Evolutionary conservation across 164 flowering plant species (phyloP), one percentile per base, ranked within the genome.

Genomic region (Magnolia officinalis): DNA sequence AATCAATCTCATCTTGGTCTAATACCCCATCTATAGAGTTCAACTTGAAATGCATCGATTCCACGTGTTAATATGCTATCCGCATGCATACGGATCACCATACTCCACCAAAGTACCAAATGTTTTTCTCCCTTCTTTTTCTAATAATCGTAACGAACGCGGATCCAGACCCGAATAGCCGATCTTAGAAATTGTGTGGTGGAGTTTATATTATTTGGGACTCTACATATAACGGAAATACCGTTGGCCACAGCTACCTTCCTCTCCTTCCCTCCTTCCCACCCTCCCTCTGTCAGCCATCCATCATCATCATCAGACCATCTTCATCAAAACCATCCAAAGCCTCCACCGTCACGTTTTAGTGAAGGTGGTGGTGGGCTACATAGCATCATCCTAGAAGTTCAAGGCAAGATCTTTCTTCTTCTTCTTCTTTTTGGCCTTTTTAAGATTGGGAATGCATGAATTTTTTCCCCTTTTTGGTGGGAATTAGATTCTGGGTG

Each of bases 211-310:
- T 37, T 37, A 6, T 82, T 45, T 63, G n/a, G 71, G 78, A 70
- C 75, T 19, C 24, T 19, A 75, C 67, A 80, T 80, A 78, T 80
- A 78, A 82, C 83, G 86, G 82, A 78, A 76, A 73, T 77, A 74
- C 79, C 79, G 81, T 77, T 78, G 59, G 58, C 26, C 20, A 8
- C 58, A 7, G 1, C 19, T 51, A 64, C 20, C 58, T 52, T 49
- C 67, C 71, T 52, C 67, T 52, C 10, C 58, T 58, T 64, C 8
- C 50, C 23, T 18, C 65, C 45, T 37, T 52, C 7, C 58, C 65
- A 50, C 8, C 50, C 23, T 18, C 65, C 45, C 37, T n/a, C 70
- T 9, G 61, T 0, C 61, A 55, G 13, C 61, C 61, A 55, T 55
- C 61, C 61, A 55, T 16, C 61, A 55, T 55, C 59, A 55, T 55